phyloP scores from a whole-genome alignment of 805 yeast species.

The Brettanomyces custersianus region DNA sequence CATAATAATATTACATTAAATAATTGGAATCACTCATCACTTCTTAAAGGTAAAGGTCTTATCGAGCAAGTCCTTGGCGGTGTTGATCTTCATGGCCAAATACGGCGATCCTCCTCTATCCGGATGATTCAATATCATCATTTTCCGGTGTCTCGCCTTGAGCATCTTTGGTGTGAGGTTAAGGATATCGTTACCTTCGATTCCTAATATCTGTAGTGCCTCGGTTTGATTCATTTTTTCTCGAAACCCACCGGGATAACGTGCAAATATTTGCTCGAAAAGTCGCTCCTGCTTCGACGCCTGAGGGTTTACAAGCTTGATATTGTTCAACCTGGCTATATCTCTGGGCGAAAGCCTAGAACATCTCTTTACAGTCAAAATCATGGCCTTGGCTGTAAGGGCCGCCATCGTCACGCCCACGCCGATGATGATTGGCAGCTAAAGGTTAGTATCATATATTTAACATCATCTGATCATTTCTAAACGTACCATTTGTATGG shows the following conservation, averaged over 20 bases:
- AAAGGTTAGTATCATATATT: no score
- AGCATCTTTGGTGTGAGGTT: slow-evolving; percentile 39
- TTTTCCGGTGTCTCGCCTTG: slow-evolving; percentile 61
- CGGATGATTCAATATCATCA: slow-evolving; percentile 81
- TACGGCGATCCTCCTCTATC: slow-evolving; percentile 83
- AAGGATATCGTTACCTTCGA: slow-evolving; percentile 47
- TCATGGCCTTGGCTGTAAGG: slow-evolving; percentile 32
- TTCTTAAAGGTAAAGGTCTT: slow-evolving; percentile 24
- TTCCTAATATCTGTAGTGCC: slow-evolving; percentile 56
- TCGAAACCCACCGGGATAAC: slow-evolving; percentile 49
- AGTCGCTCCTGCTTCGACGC: slow-evolving; percentile 6
- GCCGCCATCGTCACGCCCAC: slow-evolving; percentile 47
- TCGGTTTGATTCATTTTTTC: slow-evolving; percentile 59
- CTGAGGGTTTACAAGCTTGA: slow-evolving; percentile 13
- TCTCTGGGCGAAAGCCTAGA: slow-evolving; percentile 24
- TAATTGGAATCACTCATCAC: no score
- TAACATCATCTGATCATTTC: no score
- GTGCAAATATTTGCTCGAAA: slow-evolving; percentile 6
- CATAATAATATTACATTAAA: no score
- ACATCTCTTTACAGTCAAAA: slow-evolving; percentile 25
- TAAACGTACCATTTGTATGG: no score
- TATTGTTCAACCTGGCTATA: slow-evolving; percentile 33
- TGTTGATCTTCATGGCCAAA: slow-evolving; percentile 76
- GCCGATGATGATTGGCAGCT: slow-evolving; percentile 46
- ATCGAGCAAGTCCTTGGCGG: slow-evolving; percentile 75